These are phyloP conservation scores for Penicillium sp. DNA, from an alignment of 2,329 filamentous ascomycete species.

Conservation along the genomic window DNA sequence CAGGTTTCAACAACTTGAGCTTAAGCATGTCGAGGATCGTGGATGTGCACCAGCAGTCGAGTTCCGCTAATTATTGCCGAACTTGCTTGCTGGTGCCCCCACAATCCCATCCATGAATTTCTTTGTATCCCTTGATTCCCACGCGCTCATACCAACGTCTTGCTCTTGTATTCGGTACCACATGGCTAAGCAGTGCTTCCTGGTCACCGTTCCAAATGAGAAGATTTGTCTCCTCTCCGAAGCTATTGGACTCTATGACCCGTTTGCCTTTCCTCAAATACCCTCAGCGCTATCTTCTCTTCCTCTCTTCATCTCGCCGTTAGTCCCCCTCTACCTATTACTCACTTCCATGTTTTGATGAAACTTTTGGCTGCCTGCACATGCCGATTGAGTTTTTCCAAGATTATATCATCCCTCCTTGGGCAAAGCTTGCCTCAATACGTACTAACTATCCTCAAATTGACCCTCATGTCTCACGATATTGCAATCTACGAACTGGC, in stretches of 20 bases:
- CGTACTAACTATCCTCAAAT: conserved; percentile 14
- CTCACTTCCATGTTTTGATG: not conserved
- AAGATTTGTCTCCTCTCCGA: not conserved
- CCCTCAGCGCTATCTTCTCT: not conserved
- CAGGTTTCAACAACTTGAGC: conserved; percentile 88
- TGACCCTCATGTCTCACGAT: conserved; percentile 29
- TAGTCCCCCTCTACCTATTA: not conserved
- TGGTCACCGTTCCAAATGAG: conserved; percentile 1
- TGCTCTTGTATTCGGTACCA: not conserved
- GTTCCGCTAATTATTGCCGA: conserved; percentile 63
- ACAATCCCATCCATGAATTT: not conserved
- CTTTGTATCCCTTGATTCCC: not conserved
- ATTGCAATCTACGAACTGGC: conserved; percentile 23
- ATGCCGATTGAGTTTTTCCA: not conserved
- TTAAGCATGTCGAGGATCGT: conserved; percentile 81
- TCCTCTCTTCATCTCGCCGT: not conserved
- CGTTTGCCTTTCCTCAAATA: conserved; percentile 1
- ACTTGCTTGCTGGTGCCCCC: conserved; percentile 17
- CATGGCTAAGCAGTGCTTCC: conserved; percentile 11
- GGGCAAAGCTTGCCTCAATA: conserved; percentile 7
- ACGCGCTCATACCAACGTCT: not conserved
- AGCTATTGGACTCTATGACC: not conserved
- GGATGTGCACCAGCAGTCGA: conserved; percentile 86
- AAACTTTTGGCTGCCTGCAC: not conserved
- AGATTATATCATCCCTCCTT: conserved; percentile 1